Evolutionary conservation across 2,329 filamentous ascomycete species (phyloP).

Genomic region (Ceratocystis cubensis): DNA sequence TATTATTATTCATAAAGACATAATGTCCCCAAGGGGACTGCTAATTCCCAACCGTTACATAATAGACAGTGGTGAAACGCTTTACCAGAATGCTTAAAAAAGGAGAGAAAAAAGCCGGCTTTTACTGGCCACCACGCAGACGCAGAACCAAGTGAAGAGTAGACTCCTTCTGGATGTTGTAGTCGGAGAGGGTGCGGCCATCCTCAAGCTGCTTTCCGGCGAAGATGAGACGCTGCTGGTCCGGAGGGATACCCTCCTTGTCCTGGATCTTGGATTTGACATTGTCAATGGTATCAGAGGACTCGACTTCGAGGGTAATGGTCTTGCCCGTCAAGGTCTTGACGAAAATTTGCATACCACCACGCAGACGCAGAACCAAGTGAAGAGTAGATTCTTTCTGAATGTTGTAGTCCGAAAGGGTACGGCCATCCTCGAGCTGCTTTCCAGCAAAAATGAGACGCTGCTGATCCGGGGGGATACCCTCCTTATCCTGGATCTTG

Average conservation of each 20-base stretch:
- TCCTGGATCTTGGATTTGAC: constrained; percentile 91
- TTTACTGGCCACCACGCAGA: constrained; percentile 52
- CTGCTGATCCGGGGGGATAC: constrained; percentile 91
- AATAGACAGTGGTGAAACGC: neutral
- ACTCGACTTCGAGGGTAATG: constrained; percentile 84
- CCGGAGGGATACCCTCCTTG: constrained; percentile 86
- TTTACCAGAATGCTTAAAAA: neutral
- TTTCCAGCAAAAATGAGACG: constrained; percentile 93
- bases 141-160: constrained; percentile 71
- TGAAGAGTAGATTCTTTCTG: constrained; percentile 86
- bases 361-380: constrained; percentile 73
- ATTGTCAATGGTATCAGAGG: constrained; percentile 83
- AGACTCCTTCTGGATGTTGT: constrained; percentile 93
- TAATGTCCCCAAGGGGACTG: constrained; percentile 9
- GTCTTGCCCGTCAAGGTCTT: constrained; percentile 88
- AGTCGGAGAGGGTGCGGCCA: constrained; percentile 79
- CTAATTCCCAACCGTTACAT: constrained; percentile 4
- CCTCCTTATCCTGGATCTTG: constrained; percentile 97
- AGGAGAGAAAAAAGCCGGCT: neutral
- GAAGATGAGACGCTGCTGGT: constrained; percentile 89
- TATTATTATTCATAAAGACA: constrained; percentile 19
- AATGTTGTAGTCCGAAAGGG: constrained; percentile 77
- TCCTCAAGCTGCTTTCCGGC: constrained; percentile 90
- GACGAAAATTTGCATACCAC: constrained; percentile 82
- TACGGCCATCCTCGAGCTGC: constrained; percentile 89